Conservation (phyloP, 768 basidiomycete species). For the Podaxis sp. region DNA sequence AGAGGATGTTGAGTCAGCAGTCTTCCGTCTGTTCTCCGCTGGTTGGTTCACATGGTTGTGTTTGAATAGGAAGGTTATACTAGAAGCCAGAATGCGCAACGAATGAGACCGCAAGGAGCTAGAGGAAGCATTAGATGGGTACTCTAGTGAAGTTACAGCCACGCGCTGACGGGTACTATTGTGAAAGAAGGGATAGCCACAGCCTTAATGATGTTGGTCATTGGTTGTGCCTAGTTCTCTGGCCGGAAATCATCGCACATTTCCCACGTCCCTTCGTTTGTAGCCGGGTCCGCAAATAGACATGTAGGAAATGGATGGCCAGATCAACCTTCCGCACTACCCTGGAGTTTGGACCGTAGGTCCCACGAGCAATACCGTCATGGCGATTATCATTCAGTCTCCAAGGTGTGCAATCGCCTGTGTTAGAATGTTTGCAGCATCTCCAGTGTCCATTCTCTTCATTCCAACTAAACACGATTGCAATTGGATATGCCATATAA, state of each 20-base stretch:
- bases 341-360: neutral
- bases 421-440: neutral
- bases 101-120: constrained; percentile 7
- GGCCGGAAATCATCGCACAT: neutral
- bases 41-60: constrained; percentile 3
- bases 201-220: constrained; percentile 8
- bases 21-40: constrained; percentile 10
- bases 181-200: constrained; percentile 6
- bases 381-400: neutral
- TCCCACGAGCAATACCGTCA: neutral
- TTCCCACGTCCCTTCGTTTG: neutral
- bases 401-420: neutral
- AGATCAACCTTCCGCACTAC: neutral
- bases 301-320: neutral
- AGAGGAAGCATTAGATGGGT: neutral
- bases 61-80: constrained; percentile 5
- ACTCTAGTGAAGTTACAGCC: constrained; percentile 13
- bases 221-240: neutral
- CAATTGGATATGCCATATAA: neutral
- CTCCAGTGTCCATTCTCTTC: neutral
- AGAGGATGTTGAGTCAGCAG: constrained; percentile 28
- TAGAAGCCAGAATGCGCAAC: constrained; percentile 9
- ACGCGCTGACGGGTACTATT: constrained; percentile 11
- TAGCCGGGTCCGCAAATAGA: neutral
- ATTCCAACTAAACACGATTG: neutral